Percentiles rank a stretch among this genome's conserved stretches.
Evolutionary conservation across 2,329 filamentous ascomycete species (phyloP).

Genomic region (Phaeosphaeria sp.): DNA sequence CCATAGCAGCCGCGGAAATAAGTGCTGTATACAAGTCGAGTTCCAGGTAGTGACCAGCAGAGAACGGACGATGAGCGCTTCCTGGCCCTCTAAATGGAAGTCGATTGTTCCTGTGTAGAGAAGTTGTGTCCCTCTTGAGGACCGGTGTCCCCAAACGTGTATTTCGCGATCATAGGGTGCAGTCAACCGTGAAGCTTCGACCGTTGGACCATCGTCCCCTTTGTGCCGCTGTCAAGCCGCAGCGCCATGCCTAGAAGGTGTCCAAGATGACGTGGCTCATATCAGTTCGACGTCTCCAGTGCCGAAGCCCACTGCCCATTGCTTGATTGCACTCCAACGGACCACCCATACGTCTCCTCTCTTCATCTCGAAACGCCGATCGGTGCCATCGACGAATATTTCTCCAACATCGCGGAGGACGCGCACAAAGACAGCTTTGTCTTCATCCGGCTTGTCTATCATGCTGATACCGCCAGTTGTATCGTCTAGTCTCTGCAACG

Average conservation of each 20-base stretch:
- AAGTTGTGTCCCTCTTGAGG: background rate
- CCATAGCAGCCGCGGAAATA: background rate
- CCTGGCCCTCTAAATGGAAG: background rate
- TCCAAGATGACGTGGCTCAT: conserved; percentile 36
- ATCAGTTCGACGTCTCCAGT: conserved; percentile 76
- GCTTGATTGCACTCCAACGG: conserved; percentile 65
- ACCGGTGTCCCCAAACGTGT: background rate
- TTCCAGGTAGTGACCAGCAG: background rate
- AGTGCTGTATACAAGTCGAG: background rate
- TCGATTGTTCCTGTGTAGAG: background rate
- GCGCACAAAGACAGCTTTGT: conserved; percentile 84
- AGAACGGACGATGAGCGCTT: background rate
- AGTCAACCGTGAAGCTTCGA: too few relatives aligned
- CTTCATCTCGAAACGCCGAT: conserved; percentile 56
- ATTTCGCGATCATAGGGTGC: too few relatives aligned
- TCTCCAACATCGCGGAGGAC: conserved; percentile 68
- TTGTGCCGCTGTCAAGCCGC: background rate
- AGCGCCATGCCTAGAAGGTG: too few relatives aligned
- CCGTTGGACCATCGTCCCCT: too few relatives aligned
- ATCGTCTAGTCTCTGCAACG: conserved; percentile 87
- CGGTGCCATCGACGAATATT: conserved; percentile 65
- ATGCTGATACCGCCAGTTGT: conserved; percentile 88
- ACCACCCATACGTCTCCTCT: conserved; percentile 65
- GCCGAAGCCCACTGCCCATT: conserved; percentile 61
- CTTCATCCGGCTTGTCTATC: conserved; percentile 85